Evolutionary conservation across 2,329 filamentous ascomycete genomes (phyloP).

Genomic region (Huntiella abstrusa): DNA sequence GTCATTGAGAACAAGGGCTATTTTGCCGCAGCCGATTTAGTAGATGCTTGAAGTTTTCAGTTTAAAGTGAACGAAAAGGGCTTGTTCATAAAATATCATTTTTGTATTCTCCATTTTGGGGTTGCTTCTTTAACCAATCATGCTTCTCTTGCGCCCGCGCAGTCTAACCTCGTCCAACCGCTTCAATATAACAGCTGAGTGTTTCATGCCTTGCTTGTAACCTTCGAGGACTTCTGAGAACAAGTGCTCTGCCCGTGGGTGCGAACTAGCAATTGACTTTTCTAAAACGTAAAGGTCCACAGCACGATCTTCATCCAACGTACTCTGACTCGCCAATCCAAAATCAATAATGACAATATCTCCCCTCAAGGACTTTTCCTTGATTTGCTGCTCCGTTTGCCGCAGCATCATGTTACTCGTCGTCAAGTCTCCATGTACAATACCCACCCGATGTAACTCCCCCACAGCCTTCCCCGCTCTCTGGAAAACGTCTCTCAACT

Average conservation of each 20-base stretch:
- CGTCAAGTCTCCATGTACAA: constrained; percentile 89
- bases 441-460: constrained; percentile 59
- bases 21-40: constrained; percentile 67
- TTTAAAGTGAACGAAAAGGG: not conserved
- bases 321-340: constrained; percentile 64
- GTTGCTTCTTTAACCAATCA: constrained; percentile 49
- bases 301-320: constrained; percentile 77
- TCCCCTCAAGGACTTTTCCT: constrained; percentile 31
- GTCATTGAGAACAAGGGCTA: constrained; percentile 98
- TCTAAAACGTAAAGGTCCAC: constrained; percentile 95
- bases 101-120: not conserved
- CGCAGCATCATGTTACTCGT: constrained; percentile 90
- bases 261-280: constrained; percentile 83
- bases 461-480: constrained; percentile 55
- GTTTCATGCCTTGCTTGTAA: constrained; percentile 59
- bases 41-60: constrained; percentile 18
- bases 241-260: constrained; percentile 64
- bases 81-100: not conserved
- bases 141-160: constrained; percentile 89
- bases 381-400: constrained; percentile 17
- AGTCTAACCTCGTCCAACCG: constrained; percentile 81
- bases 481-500: constrained; percentile 44
- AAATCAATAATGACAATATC: constrained; percentile 89
- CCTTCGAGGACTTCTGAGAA: constrained; percentile 55
- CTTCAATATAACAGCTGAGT: constrained; percentile 54